Base-by-base conservation (phyloP, 2,329 filamentous ascomycete genomes). In the Claviceps purpurea region DNA sequence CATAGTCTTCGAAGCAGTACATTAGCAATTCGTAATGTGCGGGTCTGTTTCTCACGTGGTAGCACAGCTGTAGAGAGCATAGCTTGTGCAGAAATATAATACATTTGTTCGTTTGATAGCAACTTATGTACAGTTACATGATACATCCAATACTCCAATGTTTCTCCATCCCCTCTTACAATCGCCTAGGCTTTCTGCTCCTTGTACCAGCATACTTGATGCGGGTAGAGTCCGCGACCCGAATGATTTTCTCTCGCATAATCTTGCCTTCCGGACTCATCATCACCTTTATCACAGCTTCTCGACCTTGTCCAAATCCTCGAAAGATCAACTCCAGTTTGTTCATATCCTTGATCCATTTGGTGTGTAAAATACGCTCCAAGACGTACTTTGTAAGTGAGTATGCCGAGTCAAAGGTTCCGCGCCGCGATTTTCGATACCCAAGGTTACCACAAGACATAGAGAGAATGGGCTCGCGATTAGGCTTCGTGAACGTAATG, bases 201-300 rank as follows among this genome's bases (percentile, higher is more conserved):
- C 90, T 87, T 41, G 87, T 88, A 64, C 93, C 94, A 70, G 90
- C 93, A 75, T 97, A 95, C 75, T 98, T 98, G 68, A 97, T 70
- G 62, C 85, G 85, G 52, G 91, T 97, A 42, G 81, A 77, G 71
- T 98, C 93, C 37, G 87, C 82, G 55, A 98, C 85, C 60, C 82
- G 83, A 43, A 81, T 74, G 58, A 98, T 86, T 72, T 86, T 82
- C 37, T 77, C 73, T 59, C 89, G 79, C 58, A 97, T 70, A 60
- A 81, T 67, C 64, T 80, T 82, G 53, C 93, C 93, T 67, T 98
- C 91, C 22, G 76, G 82, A 39, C 91, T 90, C 68, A 98, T 71
- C 54, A 98, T 71, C 5, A 90, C 87, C 76, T 97, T 98, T 51
- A 83, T 83, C 50, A 89, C 85, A 1, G 93, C 93, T 62, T 97